Conservation (phyloP, 345 rosid genomes). For the Aquilaria malaccensis region DNA sequence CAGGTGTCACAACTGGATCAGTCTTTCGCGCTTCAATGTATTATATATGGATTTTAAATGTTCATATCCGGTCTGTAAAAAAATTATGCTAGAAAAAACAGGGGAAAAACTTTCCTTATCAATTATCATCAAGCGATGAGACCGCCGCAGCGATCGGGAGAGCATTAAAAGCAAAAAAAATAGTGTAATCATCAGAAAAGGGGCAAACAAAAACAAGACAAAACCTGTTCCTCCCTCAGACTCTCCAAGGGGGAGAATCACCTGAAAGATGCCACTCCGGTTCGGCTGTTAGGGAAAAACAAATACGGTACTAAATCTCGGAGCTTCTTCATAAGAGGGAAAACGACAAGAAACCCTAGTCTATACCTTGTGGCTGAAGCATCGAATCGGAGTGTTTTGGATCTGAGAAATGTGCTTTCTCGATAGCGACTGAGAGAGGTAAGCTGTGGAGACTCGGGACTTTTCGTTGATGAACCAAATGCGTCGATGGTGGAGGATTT, state of each 20-base stretch:
- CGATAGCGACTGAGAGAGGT: conserved; percentile 28
- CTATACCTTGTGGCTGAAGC: conserved; percentile 25
- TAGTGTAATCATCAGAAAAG: background rate
- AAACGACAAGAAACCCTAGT: conserved; percentile 31
- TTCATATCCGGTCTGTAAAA: no score
- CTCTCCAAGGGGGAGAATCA: background rate
- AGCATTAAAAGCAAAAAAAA: conserved; percentile 6
- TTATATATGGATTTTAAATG: no score
- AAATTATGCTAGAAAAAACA: no score
- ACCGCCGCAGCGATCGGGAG: no score
- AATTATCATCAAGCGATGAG: no score
- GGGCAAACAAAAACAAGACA: background rate
- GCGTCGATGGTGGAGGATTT: conserved; percentile 72
- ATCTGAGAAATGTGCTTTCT: conserved; percentile 25
- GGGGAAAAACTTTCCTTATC: no score
- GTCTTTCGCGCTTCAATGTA: no score
- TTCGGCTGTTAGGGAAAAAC: no score
- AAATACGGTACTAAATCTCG: no score
- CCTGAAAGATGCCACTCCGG: no score
- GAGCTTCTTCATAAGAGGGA: background rate
- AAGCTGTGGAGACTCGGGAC: no score
- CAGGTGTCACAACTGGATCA: no score
- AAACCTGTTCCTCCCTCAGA: conserved; percentile 6
- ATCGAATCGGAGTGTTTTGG: conserved; percentile 21
- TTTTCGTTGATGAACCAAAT: conserved; percentile 54